Evolutionary conservation across 1,139 yeast species (phyloP).

Genomic region (Blastobotrys apis): DNA sequence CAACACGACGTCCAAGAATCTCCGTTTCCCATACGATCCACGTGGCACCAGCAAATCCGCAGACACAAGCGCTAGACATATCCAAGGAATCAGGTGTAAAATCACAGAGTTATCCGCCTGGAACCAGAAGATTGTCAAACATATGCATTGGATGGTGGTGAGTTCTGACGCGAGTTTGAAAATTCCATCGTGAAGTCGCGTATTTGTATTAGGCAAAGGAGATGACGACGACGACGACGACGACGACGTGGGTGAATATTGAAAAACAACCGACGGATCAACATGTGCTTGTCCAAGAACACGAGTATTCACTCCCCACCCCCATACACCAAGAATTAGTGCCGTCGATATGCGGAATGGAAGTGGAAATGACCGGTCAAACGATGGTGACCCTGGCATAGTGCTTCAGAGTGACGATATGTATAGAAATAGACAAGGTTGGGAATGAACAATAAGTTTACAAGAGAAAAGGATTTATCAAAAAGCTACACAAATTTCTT

Average conservation of each 20-base stretch:
- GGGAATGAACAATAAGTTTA: no score
- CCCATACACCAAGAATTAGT: conserved; percentile 45
- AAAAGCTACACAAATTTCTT: no score
- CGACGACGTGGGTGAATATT: conserved; percentile 25
- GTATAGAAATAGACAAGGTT: no score
- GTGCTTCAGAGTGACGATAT: no score
- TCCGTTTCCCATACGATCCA: conserved; percentile 27
- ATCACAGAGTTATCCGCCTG: background rate
- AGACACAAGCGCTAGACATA: conserved; percentile 17
- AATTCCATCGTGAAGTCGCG: conserved; percentile 25
- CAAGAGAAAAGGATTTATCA: no score
- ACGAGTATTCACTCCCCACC: conserved; percentile 46
- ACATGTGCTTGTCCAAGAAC: conserved; percentile 38
- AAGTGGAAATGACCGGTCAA: conserved; percentile 41
- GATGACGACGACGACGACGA: no score
- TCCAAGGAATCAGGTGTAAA: background rate
- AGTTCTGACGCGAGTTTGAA: conserved; percentile 21
- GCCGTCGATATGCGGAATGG: conserved; percentile 47
- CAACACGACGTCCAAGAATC: conserved; percentile 42
- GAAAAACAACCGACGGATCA: conserved; percentile 41
- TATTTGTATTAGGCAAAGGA: background rate
- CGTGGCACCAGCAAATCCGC: conserved; percentile 30
- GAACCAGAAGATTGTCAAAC: background rate
- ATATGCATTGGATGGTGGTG: background rate
- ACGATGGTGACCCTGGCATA: no score